These are phyloP conservation scores for Microbotryum scabiosae DNA, from an alignment of 1,284 basidiomycete species.

Conservation along the genomic window DNA sequence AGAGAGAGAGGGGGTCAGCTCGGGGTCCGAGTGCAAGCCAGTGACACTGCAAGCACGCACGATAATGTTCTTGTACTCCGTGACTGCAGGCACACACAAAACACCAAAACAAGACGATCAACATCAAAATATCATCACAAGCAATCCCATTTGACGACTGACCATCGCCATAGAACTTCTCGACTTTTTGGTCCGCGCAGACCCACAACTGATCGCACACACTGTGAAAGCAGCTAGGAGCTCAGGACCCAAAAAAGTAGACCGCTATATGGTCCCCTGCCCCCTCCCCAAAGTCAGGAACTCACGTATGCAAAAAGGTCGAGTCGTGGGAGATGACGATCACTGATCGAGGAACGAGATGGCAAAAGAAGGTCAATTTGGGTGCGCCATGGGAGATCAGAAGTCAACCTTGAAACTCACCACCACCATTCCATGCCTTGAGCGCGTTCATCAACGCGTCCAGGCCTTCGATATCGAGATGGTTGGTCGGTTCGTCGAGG, in stretches of 20 bases:
- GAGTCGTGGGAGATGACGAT: slow-evolving; percentile 88
- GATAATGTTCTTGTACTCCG: slow-evolving; percentile 25
- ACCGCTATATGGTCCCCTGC: too few relatives aligned
- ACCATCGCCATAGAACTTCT: slow-evolving; percentile 30
- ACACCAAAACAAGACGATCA: background rate
- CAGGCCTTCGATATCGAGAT: slow-evolving; percentile 64
- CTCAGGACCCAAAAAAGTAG: too few relatives aligned
- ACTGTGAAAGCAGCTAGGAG: too few relatives aligned
- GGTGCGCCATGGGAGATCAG: too few relatives aligned
- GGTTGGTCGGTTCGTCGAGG: slow-evolving; percentile 86
- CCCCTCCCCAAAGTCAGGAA: background rate
- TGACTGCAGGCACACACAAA: background rate
- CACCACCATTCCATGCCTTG: slow-evolving; percentile 89
- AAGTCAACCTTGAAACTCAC: slow-evolving; percentile 25
- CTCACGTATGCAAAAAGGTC: slow-evolving; percentile 58
- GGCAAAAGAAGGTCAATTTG: too few relatives aligned
- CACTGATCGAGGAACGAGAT: slow-evolving; percentile 36
- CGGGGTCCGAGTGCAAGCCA: background rate
- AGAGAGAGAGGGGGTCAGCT: background rate
- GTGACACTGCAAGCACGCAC: background rate
- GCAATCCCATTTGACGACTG: background rate
- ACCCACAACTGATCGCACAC: slow-evolving; percentile 67
- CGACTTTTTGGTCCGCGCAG: slow-evolving; percentile 67
- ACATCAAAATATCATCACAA: background rate
- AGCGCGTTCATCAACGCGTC: slow-evolving; percentile 89